Evolutionary conservation across 2,329 filamentous ascomycete genomes (phyloP), one percentile per base, ranked within the genome.

Genomic region (Rugonectria rugulosa): DNA sequence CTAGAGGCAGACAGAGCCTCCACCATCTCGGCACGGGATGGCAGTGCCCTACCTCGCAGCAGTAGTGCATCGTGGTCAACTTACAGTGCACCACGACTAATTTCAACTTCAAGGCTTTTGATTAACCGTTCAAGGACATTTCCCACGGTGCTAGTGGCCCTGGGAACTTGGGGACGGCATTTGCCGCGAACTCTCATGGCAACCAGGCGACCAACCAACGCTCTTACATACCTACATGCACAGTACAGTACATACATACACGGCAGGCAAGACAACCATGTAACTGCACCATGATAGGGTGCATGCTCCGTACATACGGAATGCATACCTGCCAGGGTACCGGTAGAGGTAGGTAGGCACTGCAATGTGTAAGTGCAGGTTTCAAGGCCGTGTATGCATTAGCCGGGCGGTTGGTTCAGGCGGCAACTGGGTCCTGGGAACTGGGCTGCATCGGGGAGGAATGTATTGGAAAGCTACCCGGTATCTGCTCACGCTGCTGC

Each of bases 1-100:
- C 59, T 50, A 41, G n/a, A 47, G 46, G 52, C 48, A 45, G 29
- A 40, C 51, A 57, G 51, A 60, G 56, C 58, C 61, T 64, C 62
- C 60, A 61, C 54, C 32, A 49, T 49, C 17, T 40, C 53, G 58
- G 52, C 40, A 55, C 52, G 52, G 52, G 52, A 55, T 49, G 52
- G 56, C 56, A 52, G 48, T 59, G 56, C 56, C 41, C 52, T 55
- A 27, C 51, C 36, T 44, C 37, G 41, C n/a, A 43, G 34, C 49
- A 34, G 15, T 21, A 23, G 19, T 40, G 36, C 36, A 40, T 15
- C 34, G 34, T 15, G n/a, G 36, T 12, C 10, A 40, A 23, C 36
- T 40, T 9, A 11, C 36, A 40, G 19, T 12, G 20, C 36, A 40
- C 36, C 24, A 40, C 23, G 24, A 38, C 19, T 31, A 38, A 40